Conservation (phyloP, 108 stramenopile genomes). For the Cyclostephanos tholiformis region DNA sequence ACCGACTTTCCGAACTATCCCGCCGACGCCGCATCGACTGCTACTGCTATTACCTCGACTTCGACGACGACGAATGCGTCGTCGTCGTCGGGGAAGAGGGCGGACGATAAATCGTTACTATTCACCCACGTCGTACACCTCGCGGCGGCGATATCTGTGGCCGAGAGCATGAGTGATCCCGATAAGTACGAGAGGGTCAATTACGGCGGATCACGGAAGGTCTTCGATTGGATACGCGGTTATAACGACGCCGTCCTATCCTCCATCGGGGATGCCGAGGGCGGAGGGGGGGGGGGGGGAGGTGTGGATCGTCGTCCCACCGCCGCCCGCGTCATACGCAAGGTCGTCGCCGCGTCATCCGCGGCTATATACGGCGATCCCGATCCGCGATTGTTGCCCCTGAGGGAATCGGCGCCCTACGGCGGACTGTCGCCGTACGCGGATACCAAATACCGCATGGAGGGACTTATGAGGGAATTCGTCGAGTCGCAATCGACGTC, state of each 20-base stretch:
- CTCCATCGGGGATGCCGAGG: not conserved
- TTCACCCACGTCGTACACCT: constrained; percentile 70
- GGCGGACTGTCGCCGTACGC: constrained; percentile 83
- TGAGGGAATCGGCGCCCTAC: constrained; percentile 58
- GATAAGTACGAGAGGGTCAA: constrained; percentile 49
- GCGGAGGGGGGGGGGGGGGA: not conserved
- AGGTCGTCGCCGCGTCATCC: constrained; percentile 46
- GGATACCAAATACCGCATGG: constrained; percentile 84
- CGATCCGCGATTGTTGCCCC: constrained; percentile 35
- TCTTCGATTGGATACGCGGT: constrained; percentile 41
- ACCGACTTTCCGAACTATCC: constrained; percentile 38
- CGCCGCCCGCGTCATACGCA: constrained; percentile 33
- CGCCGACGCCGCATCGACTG: constrained; percentile 38
- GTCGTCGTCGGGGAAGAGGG: no score
- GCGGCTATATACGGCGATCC: constrained; percentile 54
- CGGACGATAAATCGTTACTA: no score
- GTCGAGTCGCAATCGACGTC: constrained; percentile 30
- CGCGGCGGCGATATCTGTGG: constrained; percentile 63
- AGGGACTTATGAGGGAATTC: constrained; percentile 75
- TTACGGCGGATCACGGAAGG: constrained; percentile 54
- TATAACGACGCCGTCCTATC: constrained; percentile 30
- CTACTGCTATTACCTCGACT: no score
- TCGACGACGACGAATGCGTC: constrained; percentile 53
- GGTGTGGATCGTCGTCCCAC: not conserved
- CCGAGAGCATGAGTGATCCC: constrained; percentile 55